Evolutionary conservation across 208 protist species (phyloP), one percentile per base, ranked within the genome.

Genomic region (Naegleria gruberi): DNA sequence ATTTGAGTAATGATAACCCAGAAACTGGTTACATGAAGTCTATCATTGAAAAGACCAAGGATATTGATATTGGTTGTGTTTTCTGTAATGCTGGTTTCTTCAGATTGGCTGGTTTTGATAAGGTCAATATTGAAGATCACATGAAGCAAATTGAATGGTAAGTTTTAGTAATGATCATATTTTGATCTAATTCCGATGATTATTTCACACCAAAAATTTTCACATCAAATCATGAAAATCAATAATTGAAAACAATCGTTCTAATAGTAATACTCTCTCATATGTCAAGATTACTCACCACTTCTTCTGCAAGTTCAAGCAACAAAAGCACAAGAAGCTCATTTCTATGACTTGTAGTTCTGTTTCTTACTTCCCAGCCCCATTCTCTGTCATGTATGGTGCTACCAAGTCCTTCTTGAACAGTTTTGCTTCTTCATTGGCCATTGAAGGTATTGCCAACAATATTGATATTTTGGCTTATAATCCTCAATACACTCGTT

Each of bases 71-170:
- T 23, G 42, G 42, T 82, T 23, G 12, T 37, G 86, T 89, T 26
- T 89, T 89, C 42, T 42, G 41, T 44, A 89, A 89, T 89, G 86
- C 86, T 43, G 86, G 86, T 44, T 89, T 82, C 86, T 47, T 89
- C 41, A 42, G 15, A 23, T 46, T 51, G 15, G 73, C 15, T 45
- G 34, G 12, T 26, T 89, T 89, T 30, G 40, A 77, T 45, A 23
- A 55, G 12, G 34, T 82, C 37, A 19, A 8, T 34, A 45, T 89
- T 45, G 86, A 89, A 77, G 37, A 77, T 41, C 34, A 46, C 65
- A 89, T 89, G 37, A 23, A 42, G 17, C 34, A 89, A 26, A 47
- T 55, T 41, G 86, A 89, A 45, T 89, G 86, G 12, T 43, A 89
- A 26, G 43, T 51, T 10, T 44, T n/a, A 41, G 12, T 40, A 40